phyloP scores from a whole-genome alignment of 2,329 filamentous ascomycete genomes.

The Beauveria sp. region DNA sequence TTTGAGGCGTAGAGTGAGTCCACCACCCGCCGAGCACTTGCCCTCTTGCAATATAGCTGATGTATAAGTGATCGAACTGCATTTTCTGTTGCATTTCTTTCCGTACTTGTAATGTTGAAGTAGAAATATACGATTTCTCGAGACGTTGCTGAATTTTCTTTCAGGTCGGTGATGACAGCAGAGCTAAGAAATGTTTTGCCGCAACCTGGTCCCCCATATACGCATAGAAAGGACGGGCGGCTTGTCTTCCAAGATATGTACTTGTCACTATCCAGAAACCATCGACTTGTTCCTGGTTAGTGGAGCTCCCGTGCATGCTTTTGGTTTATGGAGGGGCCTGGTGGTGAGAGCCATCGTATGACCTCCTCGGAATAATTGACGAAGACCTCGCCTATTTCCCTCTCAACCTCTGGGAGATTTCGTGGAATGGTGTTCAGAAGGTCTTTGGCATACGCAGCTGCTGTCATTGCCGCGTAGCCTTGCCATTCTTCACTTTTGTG shows the following conservation, averaged over 20 bases:
- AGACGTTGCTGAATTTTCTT: too few species aligned
- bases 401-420: too few species aligned
- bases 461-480: conserved; percentile 26
- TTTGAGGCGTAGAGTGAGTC: not conserved
- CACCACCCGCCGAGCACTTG: not conserved
- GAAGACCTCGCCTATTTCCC: too few species aligned
- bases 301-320: not conserved
- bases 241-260: conserved; percentile 1
- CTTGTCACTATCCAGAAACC: not conserved
- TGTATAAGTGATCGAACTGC: not conserved
- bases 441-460: conserved; percentile 24
- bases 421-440: not conserved
- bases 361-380: too few species aligned
- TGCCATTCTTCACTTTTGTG: conserved; percentile 33
- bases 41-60: not conserved
- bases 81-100: not conserved
- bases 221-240: not conserved
- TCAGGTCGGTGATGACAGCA: not conserved
- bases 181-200: conserved; percentile 1
- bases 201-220: not conserved
- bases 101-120: not conserved
- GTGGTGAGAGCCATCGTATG: conserved; percentile 4
- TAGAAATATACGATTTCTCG: not conserved
- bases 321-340: not conserved
- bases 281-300: not conserved